These are phyloP conservation scores for Rhodotorula glutinis DNA, from an alignment of 1,284 basidiomycete genomes.

Conservation along the genomic window DNA sequence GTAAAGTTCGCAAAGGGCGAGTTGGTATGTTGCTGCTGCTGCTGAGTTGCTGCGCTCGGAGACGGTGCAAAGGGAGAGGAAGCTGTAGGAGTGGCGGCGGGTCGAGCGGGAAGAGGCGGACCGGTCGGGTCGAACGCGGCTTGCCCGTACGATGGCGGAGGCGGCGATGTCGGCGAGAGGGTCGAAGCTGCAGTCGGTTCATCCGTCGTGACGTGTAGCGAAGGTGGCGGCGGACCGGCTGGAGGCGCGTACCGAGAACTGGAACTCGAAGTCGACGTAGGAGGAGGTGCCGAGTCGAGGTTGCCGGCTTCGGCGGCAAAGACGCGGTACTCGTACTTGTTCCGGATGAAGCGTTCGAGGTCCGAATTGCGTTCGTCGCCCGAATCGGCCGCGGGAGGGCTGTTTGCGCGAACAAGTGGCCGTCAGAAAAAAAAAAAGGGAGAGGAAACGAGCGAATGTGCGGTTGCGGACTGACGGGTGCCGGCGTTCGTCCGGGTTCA, in stretches of 20 bases:
- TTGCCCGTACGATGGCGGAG: not conserved
- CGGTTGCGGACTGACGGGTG: conserved; percentile 39
- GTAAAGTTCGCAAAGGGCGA: too few relatives aligned
- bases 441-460: not conserved
- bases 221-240: not conserved
- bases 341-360: conserved; percentile 48
- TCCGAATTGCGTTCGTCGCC: conserved; percentile 48
- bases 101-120: not conserved
- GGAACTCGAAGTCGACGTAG: not conserved
- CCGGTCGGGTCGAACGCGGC: not conserved
- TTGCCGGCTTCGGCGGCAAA: conserved; percentile 3
- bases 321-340: conserved; percentile 46
- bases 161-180: not conserved
- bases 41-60: too few relatives aligned
- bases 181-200: not conserved
- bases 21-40: too few relatives aligned
- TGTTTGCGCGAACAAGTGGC: too few relatives aligned
- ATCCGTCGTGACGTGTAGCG: not conserved
- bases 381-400: conserved; percentile 47
- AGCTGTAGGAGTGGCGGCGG: not conserved
- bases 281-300: not conserved
- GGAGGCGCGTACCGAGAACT: not conserved
- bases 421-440: too few relatives aligned
- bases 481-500: conserved; percentile 46
- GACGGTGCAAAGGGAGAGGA: too few relatives aligned